Base-by-base conservation (phyloP, 108 stramenopile species). In the Nitzschia putrida region DNA sequence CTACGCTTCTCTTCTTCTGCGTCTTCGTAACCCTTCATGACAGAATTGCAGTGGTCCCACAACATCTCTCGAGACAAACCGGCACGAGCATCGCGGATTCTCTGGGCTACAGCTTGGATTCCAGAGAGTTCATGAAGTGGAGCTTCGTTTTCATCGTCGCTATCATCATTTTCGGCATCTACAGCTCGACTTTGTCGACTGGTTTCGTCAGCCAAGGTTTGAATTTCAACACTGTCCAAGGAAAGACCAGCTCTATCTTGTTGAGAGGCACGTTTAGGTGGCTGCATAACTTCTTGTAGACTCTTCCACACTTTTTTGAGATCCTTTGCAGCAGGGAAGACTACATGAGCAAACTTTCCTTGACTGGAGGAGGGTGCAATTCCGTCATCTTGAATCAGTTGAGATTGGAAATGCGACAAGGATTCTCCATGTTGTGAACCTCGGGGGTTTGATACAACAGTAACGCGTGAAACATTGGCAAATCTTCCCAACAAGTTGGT, bases 271-370 rank as follows among this genome's bases (percentile, higher is more conserved):
- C 51, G 65, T 61, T 72, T 70, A 18, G 12, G 20, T 2, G 34
- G 13, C 14, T 38, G 25, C 79, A 86, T 85, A 58, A 81, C 70
- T 40, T 79, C 68, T 20, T 64, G 44, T 25, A 94, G 39, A 7
- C 55, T 68, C 20, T 80, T 68, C 57, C 87, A 39, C 5, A 86
- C 81, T 24, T 74, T 71, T 64, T 80, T 88, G 80, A 87, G 64
- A 65, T 82, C 85, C 72, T 94, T 90, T 6, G 72, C 42, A 16
- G 88, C 80, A 34, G 69, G 21, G 77, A 90, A 91, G 1, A 91
- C 86, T 12, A 91, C 85, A 77, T 94, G 93, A 8, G 93, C 93
- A 80, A 84, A 94, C 60, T 69, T 81, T 70, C 76, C 72, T 75
- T 72, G 73, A 12, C 55, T 53, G 21, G 59, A 49, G 38, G 53